Base-by-base conservation (phyloP, 2,329 filamentous ascomycete species). In the Colletotrichum aenigma region DNA sequence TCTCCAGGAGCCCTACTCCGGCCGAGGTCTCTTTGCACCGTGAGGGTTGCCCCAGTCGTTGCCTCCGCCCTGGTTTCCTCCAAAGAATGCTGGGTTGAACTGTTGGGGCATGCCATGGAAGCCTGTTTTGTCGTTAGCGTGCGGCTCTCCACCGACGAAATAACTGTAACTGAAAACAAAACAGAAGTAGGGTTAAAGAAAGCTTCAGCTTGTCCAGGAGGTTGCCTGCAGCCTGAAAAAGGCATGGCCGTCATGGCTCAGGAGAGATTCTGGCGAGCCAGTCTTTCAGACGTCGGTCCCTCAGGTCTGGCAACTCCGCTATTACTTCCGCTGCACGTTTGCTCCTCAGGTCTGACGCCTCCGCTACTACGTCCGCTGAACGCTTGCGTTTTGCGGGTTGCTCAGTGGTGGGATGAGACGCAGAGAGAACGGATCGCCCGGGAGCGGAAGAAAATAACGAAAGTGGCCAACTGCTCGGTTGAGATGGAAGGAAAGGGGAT, bases 1-100 rank as follows among this genome's bases (percentile, higher is more conserved):
- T 12, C n/a, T 38, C 28, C 70, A 24, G 18, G 64, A 65, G 30
- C 66, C 74, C 83, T 87, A 90, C 82, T 96, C 95, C 76, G 94
- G 94, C 77, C 95, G 91, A 78, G 94, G 93, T 78, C 95, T 89
- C 86, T 97, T 97, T 5, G 93, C 92, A 34, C 94, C 94, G 79
- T 96, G 95, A 7, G 95, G 95, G 81, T 96, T 96, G 88, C 94
- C 94, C 84, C 92, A 92, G 71, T 93, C 93, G 74, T 92, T 85
- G 71, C 85, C 86, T 64, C 84, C 87, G 55, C 85, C 84, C 77
- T 89, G 89, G 79, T 88, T 85, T 66, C 86, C 86, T 71, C 88
- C 87, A 83, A 95, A 96, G 86, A 95, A 96, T 74, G 89, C 91
- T 48, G 93, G 91, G 81, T 94, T 94, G 85, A 96, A 96, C 80